phyloP scores from a whole-genome alignment of 768 basidiomycete species.

The Amanita rubescens region DNA sequence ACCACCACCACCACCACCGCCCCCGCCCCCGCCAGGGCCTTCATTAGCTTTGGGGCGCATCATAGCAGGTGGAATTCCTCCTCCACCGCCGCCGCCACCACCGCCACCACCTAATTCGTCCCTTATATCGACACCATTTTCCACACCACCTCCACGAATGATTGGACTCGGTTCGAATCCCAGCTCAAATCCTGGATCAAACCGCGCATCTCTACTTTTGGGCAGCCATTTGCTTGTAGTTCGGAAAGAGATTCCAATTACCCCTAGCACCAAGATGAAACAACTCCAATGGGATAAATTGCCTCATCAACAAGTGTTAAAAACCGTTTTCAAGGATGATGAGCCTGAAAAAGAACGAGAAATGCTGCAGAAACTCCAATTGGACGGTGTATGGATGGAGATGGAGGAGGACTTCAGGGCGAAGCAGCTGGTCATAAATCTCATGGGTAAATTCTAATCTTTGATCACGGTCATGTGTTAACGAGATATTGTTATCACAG shows the following conservation, averaged over 20 bases:
- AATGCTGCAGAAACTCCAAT: slow-evolving; percentile 74
- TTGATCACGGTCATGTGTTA: slow-evolving; percentile 10
- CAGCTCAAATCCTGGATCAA: slow-evolving; percentile 36
- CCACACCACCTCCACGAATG: slow-evolving; percentile 24
- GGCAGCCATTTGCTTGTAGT: slow-evolving; percentile 47
- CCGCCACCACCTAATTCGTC: slow-evolving; percentile 27
- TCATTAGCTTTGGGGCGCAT: slow-evolving; percentile 23
- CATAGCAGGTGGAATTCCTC: slow-evolving; percentile 1
- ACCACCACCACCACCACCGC: slow-evolving; percentile 29
- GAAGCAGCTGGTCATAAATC: slow-evolving; percentile 85
- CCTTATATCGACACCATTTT: slow-evolving; percentile 9
- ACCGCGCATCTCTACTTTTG: slow-evolving; percentile 56
- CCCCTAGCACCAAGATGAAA: slow-evolving; percentile 90
- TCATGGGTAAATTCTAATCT: slow-evolving; percentile 55
- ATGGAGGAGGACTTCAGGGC: slow-evolving; percentile 99
- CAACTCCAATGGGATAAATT: slow-evolving; percentile 99
- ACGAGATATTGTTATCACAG: slow-evolving; percentile 29
- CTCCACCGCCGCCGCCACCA: slow-evolving; percentile 20
- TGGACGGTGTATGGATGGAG: slow-evolving; percentile 86
- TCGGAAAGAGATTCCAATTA: slow-evolving; percentile 81
- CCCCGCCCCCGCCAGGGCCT: slow-evolving; percentile 26
- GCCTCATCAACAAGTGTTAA: slow-evolving; percentile 76
- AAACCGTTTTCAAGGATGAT: slow-evolving; percentile 83
- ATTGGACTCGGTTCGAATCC: slow-evolving; percentile 22
- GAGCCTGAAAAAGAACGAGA: slow-evolving; percentile 62